Evolutionary conservation across 2,329 filamentous ascomycete species (phyloP).

Genomic region (Myriosclerotinia curreyana): DNA sequence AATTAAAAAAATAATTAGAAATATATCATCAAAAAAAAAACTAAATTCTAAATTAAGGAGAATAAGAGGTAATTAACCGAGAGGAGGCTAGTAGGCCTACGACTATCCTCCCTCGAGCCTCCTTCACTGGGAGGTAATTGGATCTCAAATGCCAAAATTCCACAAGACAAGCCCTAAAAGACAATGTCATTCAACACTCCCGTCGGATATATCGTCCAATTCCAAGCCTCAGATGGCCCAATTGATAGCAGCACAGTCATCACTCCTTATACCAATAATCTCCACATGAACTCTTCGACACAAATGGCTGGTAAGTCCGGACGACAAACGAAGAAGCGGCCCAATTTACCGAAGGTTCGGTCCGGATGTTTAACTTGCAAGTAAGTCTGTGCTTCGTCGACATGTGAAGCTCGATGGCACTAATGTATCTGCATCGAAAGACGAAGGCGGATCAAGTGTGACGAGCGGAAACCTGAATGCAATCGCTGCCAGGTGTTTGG

Average conservation of each 20-base stretch:
- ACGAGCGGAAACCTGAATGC: slow-evolving; percentile 19
- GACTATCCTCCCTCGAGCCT: no score
- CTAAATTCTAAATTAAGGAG: no score
- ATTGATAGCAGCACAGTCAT: not conserved
- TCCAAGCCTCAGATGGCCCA: slow-evolving; percentile 3
- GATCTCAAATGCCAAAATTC: not conserved
- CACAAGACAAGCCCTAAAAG: not conserved
- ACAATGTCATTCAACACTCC: slow-evolving; percentile 2
- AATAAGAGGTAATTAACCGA: no score
- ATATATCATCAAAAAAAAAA: not conserved
- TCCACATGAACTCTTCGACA: not conserved
- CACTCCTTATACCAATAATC: not conserved
- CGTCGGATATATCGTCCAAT: slow-evolving; percentile 13
- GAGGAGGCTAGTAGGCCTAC: no score
- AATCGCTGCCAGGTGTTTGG: slow-evolving; percentile 16
- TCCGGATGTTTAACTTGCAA: slow-evolving; percentile 23
- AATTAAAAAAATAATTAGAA: no score
- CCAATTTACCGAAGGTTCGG: slow-evolving; percentile 17
- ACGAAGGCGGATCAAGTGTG: slow-evolving; percentile 21
- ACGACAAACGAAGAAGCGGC: slow-evolving; percentile 13
- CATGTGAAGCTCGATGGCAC: slow-evolving; percentile 3
- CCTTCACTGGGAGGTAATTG: not conserved
- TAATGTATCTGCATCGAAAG: slow-evolving; percentile 9
- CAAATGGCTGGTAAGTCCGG: not conserved
- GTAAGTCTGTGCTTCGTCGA: slow-evolving; percentile 17